Conservation (phyloP, 208 protist genomes). For the Zelonia costaricensis region DNA sequence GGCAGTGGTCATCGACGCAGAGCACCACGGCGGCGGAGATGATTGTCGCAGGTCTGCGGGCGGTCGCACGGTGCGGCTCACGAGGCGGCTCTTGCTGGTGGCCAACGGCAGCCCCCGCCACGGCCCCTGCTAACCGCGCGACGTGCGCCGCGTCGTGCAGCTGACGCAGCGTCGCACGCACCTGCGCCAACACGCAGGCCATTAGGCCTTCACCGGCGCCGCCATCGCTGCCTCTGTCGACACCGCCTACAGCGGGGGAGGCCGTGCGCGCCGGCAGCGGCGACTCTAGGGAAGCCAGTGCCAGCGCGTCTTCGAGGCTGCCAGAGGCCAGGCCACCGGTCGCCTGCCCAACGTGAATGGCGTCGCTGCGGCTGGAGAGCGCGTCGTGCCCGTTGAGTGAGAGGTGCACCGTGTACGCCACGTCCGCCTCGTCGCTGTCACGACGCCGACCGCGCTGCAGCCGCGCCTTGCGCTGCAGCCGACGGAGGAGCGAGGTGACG, state of each 20-base stretch:
- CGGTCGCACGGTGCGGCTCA: too few relatives aligned
- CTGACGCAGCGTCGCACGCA: conserved; percentile 6
- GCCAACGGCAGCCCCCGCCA: too few relatives aligned
- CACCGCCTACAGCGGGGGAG: too few relatives aligned
- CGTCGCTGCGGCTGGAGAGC: neutral
- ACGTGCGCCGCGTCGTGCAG: conserved; percentile 10
- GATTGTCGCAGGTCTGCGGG: neutral
- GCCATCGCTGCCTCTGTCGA: neutral
- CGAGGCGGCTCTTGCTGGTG: too few relatives aligned
- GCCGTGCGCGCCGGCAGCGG: too few relatives aligned
- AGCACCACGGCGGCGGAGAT: conserved; percentile 3
- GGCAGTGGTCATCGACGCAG: conserved; percentile 9
- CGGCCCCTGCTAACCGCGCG: neutral
- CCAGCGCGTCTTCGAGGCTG: too few relatives aligned
- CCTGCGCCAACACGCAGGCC: conserved; percentile 1
- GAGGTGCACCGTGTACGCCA: conserved; percentile 7
- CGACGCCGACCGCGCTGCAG: neutral
- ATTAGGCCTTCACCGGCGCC: neutral
- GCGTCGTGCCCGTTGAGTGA: conserved; percentile 8
- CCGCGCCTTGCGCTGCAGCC: neutral
- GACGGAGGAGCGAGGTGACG: neutral
- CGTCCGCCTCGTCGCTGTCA: neutral
- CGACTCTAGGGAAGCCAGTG: too few relatives aligned
- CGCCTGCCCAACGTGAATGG: too few relatives aligned
- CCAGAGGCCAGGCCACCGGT: too few relatives aligned